A percentile compares a stretch with the other conserved stretches of the same genome.
Conservation (phyloP, 257 asterid genomes). For the Lantana camara region DNA sequence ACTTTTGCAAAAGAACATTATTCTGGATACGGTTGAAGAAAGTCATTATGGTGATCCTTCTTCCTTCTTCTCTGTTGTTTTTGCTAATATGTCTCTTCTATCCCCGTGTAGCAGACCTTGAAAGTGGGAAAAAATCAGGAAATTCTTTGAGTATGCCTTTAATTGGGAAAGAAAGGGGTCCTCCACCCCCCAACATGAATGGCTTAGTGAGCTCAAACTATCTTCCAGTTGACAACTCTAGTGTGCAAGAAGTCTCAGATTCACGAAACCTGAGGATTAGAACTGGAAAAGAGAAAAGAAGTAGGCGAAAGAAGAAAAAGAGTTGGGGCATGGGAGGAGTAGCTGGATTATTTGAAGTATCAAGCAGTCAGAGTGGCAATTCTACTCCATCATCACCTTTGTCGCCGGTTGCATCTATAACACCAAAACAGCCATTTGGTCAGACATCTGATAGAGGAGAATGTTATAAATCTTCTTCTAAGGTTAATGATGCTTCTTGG, state of each 20-base stretch:
- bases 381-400: conserved; percentile 89
- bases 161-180: conserved; percentile 27
- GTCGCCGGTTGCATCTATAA: conserved; percentile 59
- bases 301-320: conserved; percentile 76
- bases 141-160: conserved; percentile 31
- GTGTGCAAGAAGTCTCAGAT: conserved; percentile 39
- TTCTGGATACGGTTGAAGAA: conserved; percentile 64
- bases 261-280: conserved; percentile 51
- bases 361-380: conserved; percentile 92
- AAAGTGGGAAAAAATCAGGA: conserved; percentile 41
- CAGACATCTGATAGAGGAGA: conserved; percentile 31
- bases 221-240: conserved; percentile 37
- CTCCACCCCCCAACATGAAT: conserved; percentile 38
- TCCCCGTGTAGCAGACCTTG: conserved; percentile 37
- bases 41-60: conserved; percentile 35
- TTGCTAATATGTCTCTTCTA: conserved; percentile 46
- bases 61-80: conserved; percentile 45
- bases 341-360: conserved; percentile 55
- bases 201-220: conserved; percentile 32
- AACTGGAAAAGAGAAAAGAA: conserved; percentile 68
- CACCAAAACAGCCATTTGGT: conserved; percentile 45
- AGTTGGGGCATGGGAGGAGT: conserved; percentile 40
- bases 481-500: conserved; percentile 35
- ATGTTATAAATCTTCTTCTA: conserved; percentile 30
- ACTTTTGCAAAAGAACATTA: conserved; percentile 60